Conservation (phyloP, 805 yeast genomes). For the Candida hungchunana region DNA sequence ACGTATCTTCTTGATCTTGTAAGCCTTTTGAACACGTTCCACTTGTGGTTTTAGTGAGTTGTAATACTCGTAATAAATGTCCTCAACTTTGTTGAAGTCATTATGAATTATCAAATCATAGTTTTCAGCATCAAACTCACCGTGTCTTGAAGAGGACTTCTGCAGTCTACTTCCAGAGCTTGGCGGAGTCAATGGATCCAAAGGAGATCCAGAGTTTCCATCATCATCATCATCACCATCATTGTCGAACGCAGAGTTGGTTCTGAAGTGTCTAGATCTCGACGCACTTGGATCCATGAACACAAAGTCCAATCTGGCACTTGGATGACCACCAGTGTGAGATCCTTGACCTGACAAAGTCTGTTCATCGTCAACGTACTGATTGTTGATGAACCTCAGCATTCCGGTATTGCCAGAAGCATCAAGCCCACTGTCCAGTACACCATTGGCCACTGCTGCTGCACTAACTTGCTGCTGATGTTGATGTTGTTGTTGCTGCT, state of each 20-base stretch:
- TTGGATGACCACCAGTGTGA: constrained; percentile 11
- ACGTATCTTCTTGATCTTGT: constrained; percentile 33
- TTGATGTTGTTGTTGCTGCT: constrained; percentile 1
- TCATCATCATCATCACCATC: constrained; percentile 19
- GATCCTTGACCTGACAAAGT: constrained; percentile 13
- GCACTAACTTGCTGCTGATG: constrained; percentile 10
- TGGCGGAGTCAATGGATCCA: constrained; percentile 19
- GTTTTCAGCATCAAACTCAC: constrained; percentile 26
- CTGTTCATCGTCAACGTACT: constrained; percentile 28
- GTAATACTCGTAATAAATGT: constrained; percentile 31
- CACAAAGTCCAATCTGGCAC: constrained; percentile 27
- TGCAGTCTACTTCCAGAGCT: constrained; percentile 19
- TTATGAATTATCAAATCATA: constrained; percentile 30
- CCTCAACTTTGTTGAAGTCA: constrained; percentile 30
- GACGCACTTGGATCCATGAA: constrained; percentile 28
- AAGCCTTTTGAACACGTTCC: constrained; percentile 31
- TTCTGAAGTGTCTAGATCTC: constrained; percentile 22
- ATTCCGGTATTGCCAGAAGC: constrained; percentile 22
- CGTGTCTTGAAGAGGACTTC: constrained; percentile 21
- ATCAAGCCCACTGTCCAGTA: constrained; percentile 20
- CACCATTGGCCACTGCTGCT: constrained; percentile 14
- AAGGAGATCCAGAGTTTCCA: constrained; percentile 16
- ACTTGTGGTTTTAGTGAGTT: constrained; percentile 31
- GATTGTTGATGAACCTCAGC: constrained; percentile 28
- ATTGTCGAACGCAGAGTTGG: constrained; percentile 20